phyloP scores from a whole-genome alignment of 768 basidiomycete genomes.

The Suillus paluster region DNA sequence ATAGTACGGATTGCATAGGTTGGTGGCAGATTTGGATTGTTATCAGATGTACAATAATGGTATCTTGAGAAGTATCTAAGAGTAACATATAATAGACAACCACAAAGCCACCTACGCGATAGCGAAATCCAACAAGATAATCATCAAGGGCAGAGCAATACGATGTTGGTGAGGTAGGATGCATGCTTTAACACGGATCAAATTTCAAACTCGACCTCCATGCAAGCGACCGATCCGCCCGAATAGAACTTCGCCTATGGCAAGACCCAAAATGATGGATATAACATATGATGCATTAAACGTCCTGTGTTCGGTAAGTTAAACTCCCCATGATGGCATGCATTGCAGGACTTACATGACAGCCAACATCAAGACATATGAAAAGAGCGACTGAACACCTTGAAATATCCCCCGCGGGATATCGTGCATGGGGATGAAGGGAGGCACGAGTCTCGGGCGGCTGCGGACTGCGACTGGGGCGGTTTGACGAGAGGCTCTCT shows the following conservation, averaged over 20 bases:
- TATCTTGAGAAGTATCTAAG: neutral
- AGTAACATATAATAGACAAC: neutral
- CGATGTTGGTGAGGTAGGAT: neutral
- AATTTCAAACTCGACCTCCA: neutral
- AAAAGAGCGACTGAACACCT: conserved; percentile 62
- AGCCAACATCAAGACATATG: conserved; percentile 78
- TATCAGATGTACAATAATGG: neutral
- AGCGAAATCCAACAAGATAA: neutral
- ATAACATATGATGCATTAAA: conserved; percentile 82
- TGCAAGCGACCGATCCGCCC: conserved; percentile 50
- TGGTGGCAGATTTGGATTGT: too few species aligned
- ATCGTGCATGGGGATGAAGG: conserved; percentile 73
- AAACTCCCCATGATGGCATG: conserved; percentile 4
- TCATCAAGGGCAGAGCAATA: too few species aligned
- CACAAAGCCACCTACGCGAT: neutral
- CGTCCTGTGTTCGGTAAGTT: conserved; percentile 56
- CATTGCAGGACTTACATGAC: conserved; percentile 65
- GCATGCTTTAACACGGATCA: neutral
- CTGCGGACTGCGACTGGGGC: conserved; percentile 15
- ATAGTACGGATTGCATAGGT: neutral
- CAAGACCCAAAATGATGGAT: conserved; percentile 69
- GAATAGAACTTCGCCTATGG: conserved; percentile 75
- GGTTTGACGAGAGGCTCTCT: conserved; percentile 11
- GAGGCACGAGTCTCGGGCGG: conserved; percentile 48
- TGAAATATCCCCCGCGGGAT: conserved; percentile 70